A percentile compares a stretch with the other conserved stretches of the same genome.
Evolutionary conservation across 371 early-diverging fungal species (phyloP).

Genomic region (Actinomucor elegans): DNA sequence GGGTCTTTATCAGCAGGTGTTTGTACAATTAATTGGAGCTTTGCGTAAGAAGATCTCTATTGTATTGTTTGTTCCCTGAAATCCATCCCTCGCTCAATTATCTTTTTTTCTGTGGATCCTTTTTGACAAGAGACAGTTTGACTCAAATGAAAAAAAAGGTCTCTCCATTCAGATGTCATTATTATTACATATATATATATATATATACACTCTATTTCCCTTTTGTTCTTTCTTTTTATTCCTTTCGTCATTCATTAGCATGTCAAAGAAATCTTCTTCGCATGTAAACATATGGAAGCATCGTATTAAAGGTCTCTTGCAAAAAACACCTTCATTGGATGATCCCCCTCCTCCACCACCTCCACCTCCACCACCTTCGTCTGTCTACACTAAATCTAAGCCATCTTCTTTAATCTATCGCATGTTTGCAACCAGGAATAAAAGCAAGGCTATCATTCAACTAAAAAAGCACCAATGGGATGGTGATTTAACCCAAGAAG

Average conservation of each 20-base stretch:
- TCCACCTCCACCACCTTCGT: not conserved
- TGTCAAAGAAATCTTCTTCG: constrained; percentile 1
- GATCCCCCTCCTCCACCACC: not conserved
- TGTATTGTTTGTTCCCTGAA: constrained; percentile 17
- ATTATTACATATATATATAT: no score
- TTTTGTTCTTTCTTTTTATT: not conserved
- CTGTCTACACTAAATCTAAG: constrained; percentile 6
- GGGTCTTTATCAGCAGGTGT: constrained; percentile 11
- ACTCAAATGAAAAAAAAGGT: no score
- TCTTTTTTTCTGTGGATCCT: not conserved
- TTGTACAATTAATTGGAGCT: constrained; percentile 19
- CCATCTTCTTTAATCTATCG: constrained; percentile 7
- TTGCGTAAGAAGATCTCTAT: not conserved
- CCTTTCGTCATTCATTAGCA: no score
- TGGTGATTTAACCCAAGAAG: not conserved
- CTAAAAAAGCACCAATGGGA: constrained; percentile 8
- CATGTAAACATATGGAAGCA: constrained; percentile 10
- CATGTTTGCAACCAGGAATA: constrained; percentile 8
- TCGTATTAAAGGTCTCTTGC: constrained; percentile 10
- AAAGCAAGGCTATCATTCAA: not conserved
- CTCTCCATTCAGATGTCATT: no score
- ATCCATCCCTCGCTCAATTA: constrained; percentile 8
- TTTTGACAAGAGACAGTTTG: not conserved
- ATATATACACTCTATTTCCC: not conserved
- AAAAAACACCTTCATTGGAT: not conserved